These are phyloP conservation scores for Suhomyces chickasaworum DNA, from an alignment of 1,139 yeast genomes.

Conservation along the genomic window DNA sequence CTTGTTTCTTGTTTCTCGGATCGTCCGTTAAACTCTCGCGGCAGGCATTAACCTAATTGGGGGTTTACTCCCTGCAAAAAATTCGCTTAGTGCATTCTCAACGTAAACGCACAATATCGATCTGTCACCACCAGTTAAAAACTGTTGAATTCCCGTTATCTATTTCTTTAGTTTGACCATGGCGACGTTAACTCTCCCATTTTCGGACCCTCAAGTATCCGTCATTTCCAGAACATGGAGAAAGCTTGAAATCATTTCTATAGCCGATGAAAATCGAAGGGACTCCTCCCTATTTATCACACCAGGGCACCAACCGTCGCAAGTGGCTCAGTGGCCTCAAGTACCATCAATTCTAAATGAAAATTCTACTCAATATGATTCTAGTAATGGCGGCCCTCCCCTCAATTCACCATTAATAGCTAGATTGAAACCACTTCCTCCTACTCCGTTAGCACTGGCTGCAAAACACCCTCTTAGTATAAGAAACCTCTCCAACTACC, in stretches of 20 bases:
- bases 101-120: background rate
- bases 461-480: background rate
- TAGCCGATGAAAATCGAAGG: background rate
- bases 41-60: background rate
- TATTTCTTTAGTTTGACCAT: background rate
- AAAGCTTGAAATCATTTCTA: background rate
- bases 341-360: background rate
- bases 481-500: background rate
- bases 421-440: background rate
- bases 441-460: background rate
- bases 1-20: background rate
- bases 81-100: constrained; percentile 1
- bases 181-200: background rate
- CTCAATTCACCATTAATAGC: background rate
- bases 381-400: background rate
- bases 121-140: background rate
- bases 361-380: no score
- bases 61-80: background rate
- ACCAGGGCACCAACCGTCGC: background rate
- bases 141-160: background rate
- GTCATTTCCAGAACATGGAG: background rate
- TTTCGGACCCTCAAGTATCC: background rate
- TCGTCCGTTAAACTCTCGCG: background rate
- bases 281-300: background rate
- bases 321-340: background rate